phyloP scores from a whole-genome alignment of 164 flowering plant genomes.

The Berberis thunbergii region DNA sequence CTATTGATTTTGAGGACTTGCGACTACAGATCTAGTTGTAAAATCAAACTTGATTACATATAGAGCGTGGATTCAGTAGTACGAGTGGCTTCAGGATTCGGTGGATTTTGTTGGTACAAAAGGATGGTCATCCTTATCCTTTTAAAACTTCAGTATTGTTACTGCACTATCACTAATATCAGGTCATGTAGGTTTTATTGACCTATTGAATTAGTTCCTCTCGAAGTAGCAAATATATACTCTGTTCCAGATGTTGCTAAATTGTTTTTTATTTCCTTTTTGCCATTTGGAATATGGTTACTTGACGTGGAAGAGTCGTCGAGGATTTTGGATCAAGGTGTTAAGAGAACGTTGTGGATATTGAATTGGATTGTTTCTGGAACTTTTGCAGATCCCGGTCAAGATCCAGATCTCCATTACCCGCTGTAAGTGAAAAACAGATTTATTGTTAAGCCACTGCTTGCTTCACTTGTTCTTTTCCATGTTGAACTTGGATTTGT shows the following conservation, averaged over 20 bases:
- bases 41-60: background rate
- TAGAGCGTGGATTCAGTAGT: constrained; percentile 2
- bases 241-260: constrained; percentile 18
- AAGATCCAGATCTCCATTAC: constrained; percentile 42
- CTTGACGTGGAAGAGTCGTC: constrained; percentile 72
- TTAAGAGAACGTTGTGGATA: constrained; percentile 52
- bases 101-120: constrained; percentile 14
- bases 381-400: constrained; percentile 44
- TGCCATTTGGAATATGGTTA: constrained; percentile 45
- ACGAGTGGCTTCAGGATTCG: constrained; percentile 5
- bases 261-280: constrained; percentile 15
- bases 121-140: background rate
- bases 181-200: constrained; percentile 28
- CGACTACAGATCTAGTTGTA: background rate
- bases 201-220: constrained; percentile 23
- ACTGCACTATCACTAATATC: constrained; percentile 3
- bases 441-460: background rate
- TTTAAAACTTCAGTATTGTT: constrained; percentile 11
- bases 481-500: constrained; percentile 1
- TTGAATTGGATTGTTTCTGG: constrained; percentile 47
- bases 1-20: constrained; percentile 15
- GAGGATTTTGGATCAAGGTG: constrained; percentile 66
- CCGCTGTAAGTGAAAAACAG: constrained; percentile 43
- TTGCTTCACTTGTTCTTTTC: background rate
- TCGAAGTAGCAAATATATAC: background rate